A percentile compares a stretch with the other conserved stretches of the same genome.
Evolutionary conservation across 2,329 filamentous ascomycete species (phyloP).

Genomic region (Colletotrichum tanaceti): DNA sequence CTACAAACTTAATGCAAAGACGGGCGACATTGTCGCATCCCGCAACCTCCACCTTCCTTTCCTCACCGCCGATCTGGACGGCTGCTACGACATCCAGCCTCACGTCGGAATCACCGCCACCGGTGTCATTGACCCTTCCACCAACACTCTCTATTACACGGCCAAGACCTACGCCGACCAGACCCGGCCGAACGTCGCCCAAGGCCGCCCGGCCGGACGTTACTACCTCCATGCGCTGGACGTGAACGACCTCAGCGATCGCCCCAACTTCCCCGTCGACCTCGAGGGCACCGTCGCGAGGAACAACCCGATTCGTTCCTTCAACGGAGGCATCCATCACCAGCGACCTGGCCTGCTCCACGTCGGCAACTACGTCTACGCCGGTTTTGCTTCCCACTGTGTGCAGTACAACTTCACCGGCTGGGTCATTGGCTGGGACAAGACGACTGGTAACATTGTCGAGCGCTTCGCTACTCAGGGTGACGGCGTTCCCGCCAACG

Average conservation of each 20-base stretch:
- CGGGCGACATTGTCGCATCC: conserved; percentile 60
- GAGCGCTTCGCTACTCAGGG: conserved; percentile 57
- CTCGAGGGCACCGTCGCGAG: conserved; percentile 59
- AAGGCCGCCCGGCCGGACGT: conserved; percentile 50
- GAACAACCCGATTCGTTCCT: conserved; percentile 61
- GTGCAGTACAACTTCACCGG: conserved; percentile 68
- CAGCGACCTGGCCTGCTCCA: conserved; percentile 62
- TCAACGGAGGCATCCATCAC: conserved; percentile 63
- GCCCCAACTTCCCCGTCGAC: conserved; percentile 58
- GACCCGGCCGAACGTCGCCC: conserved; percentile 44
- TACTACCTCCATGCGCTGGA: conserved; percentile 54
- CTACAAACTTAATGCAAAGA: conserved; percentile 67
- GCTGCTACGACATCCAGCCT: conserved; percentile 62
- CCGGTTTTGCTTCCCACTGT: conserved; percentile 66
- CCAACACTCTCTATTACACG: conserved; percentile 58
- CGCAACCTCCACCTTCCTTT: conserved; percentile 63
- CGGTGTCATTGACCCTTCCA: conserved; percentile 58
- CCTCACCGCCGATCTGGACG: conserved; percentile 59
- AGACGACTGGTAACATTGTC: conserved; percentile 52
- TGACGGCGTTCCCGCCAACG: conserved; percentile 51
- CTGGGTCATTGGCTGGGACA: conserved; percentile 62
- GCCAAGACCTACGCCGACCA: conserved; percentile 57
- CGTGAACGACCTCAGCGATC: conserved; percentile 52
- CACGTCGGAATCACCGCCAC: conserved; percentile 59
- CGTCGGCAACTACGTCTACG: conserved; percentile 60